Evolutionary conservation across 1,139 yeast genomes (phyloP).

Genomic region (Yamadazyma songkhlaensis): DNA sequence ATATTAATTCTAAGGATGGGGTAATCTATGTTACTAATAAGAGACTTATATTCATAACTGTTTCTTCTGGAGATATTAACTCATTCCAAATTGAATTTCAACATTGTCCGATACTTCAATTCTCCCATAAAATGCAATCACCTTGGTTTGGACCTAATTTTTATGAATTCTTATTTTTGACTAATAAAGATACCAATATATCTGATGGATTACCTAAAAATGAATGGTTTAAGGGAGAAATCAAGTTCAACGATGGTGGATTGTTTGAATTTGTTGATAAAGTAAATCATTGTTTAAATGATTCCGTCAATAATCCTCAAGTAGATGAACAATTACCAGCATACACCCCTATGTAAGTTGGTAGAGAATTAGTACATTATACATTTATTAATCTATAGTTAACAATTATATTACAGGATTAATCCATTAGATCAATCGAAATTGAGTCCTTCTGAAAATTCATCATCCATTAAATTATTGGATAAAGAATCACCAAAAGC

Average conservation of each 20-base stretch:
- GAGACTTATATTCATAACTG: slow-evolving; percentile 36
- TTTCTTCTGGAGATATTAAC: slow-evolving; percentile 37
- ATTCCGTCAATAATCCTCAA: slow-evolving; percentile 32
- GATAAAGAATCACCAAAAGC: slow-evolving; percentile 2
- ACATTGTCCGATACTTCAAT: slow-evolving; percentile 20
- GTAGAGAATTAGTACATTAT: not conserved
- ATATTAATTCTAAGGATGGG: slow-evolving; percentile 34
- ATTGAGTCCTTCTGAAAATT: slow-evolving; percentile 1
- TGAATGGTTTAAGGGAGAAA: slow-evolving; percentile 34
- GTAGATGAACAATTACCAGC: slow-evolving; percentile 47
- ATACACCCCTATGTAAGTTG: slow-evolving; percentile 18
- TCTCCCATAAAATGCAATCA: slow-evolving; percentile 39
- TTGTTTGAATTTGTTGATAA: slow-evolving; percentile 34
- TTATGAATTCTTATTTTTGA: slow-evolving; percentile 43
- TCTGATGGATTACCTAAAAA: slow-evolving; percentile 46
- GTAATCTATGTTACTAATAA: slow-evolving; percentile 34
- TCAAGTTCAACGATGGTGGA: slow-evolving; percentile 50
- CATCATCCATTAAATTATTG: slow-evolving; percentile 5
- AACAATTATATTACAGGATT: slow-evolving; percentile 2
- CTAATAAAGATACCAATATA: slow-evolving; percentile 23
- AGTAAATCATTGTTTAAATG: slow-evolving; percentile 28
- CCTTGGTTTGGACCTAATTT: slow-evolving; percentile 59
- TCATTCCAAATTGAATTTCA: slow-evolving; percentile 32
- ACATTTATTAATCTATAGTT: slow-evolving; percentile 1
- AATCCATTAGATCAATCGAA: slow-evolving; percentile 1